These are phyloP conservation scores for Omphalotus olearius DNA, from an alignment of 1,284 basidiomycete species.

Conservation along the genomic window DNA sequence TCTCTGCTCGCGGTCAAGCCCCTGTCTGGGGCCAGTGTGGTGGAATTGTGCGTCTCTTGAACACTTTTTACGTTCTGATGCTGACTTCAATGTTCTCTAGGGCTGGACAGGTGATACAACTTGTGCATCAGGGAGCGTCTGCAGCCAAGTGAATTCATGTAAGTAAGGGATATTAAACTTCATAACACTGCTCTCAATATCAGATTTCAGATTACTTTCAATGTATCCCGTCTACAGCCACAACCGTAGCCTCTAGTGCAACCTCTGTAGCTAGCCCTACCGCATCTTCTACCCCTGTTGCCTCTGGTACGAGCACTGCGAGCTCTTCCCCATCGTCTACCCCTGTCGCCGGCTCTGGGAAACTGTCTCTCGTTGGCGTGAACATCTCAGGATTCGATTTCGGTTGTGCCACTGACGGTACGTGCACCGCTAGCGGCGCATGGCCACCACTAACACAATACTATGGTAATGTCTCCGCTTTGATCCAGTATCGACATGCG, in stretches of 20 bases:
- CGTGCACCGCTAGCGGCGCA: constrained; percentile 34
- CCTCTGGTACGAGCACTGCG: neutral
- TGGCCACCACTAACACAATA: constrained; percentile 42
- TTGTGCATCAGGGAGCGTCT: constrained; percentile 33
- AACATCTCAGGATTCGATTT: constrained; percentile 50
- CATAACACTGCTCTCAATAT: neutral
- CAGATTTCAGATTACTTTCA: constrained; percentile 21
- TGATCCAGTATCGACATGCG: neutral
- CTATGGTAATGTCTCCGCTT: constrained; percentile 30
- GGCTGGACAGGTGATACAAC: constrained; percentile 37
- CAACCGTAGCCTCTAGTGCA: neutral
- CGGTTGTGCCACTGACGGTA: constrained; percentile 38
- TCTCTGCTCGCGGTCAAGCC: constrained; percentile 2
- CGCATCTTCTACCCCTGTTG: neutral
- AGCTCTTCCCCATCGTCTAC: neutral
- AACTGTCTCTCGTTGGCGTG: constrained; percentile 22
- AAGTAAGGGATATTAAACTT: constrained; percentile 1
- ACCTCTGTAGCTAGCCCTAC: neutral
- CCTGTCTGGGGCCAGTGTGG: constrained; percentile 10
- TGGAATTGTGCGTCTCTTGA: neutral
- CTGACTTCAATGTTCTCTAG: constrained; percentile 19
- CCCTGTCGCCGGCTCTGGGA: constrained; percentile 10
- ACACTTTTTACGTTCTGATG: neutral
- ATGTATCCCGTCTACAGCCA: neutral
- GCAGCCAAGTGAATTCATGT: constrained; percentile 29